Evolutionary conservation across 2,329 filamentous ascomycete genomes (phyloP).

Genomic region (Endocalyx cinctus): DNA sequence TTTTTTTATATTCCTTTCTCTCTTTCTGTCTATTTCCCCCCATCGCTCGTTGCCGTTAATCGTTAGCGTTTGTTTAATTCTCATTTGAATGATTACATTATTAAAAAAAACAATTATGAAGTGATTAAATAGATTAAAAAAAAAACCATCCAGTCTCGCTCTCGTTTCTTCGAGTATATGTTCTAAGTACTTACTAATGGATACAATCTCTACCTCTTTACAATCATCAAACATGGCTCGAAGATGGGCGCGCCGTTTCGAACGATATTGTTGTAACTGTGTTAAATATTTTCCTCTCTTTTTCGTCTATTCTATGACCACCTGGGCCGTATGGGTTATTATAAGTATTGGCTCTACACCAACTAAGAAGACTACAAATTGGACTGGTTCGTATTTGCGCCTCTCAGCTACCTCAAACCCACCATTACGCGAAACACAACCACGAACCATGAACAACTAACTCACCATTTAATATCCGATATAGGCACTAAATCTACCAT

Average conservation of each 20-base stretch:
- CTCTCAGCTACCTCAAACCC: too few relatives aligned
- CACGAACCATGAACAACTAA: too few relatives aligned
- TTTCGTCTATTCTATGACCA: conserved; percentile 87
- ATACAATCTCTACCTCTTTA: conserved; percentile 18
- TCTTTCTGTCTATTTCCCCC: conserved; percentile 2
- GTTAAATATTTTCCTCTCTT: conserved; percentile 79
- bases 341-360: conserved; percentile 63
- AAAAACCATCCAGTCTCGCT: neutral
- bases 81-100: too few relatives aligned
- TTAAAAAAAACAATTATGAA: too few relatives aligned
- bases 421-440: too few relatives aligned
- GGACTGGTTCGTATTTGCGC: conserved; percentile 49
- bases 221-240: conserved; percentile 44
- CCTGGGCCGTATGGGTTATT: conserved; percentile 89
- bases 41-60: too few relatives aligned
- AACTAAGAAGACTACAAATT: conserved; percentile 38
- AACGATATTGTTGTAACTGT: conserved; percentile 77
- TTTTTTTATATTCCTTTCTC: neutral
- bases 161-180: conserved; percentile 1
- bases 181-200: conserved; percentile 14
- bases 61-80: too few relatives aligned
- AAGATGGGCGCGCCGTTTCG: conserved; percentile 64
- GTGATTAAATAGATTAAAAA: too few relatives aligned
- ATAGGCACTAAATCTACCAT: conserved; percentile 54
- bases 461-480: too few relatives aligned